Conservation (phyloP, 2,329 filamentous ascomycete species). For the Calonectria henricotiae region DNA sequence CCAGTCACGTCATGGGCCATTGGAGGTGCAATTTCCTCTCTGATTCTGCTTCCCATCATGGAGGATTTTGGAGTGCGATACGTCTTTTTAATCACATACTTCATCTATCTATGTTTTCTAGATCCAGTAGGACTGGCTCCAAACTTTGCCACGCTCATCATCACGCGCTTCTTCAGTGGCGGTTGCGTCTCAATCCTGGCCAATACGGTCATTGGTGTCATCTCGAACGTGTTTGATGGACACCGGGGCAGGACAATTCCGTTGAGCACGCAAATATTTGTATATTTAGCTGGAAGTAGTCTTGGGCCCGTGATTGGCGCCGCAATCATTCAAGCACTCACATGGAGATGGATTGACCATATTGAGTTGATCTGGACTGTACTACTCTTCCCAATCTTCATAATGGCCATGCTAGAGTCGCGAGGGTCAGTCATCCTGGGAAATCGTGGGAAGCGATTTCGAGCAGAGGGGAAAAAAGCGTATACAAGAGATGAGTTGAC, state of each 20-base stretch:
- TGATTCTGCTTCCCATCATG: constrained; percentile 38
- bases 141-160: constrained; percentile 39
- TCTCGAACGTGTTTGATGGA: constrained; percentile 32
- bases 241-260: constrained; percentile 39
- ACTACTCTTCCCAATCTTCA: constrained; percentile 40
- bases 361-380: constrained; percentile 43
- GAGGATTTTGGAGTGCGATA: constrained; percentile 42
- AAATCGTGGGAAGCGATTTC: background rate
- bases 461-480: constrained; percentile 22
- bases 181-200: constrained; percentile 37
- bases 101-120: constrained; percentile 33
- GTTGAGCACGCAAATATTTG: constrained; percentile 36
- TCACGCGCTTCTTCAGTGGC: constrained; percentile 38
- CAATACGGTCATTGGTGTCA: constrained; percentile 29
- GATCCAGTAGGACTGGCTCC: constrained; percentile 34
- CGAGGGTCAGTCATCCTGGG: constrained; percentile 35
- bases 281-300: constrained; percentile 38
- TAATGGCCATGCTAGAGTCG: constrained; percentile 39
- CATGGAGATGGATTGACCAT: constrained; percentile 41
- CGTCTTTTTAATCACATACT: constrained; percentile 35
- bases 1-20: constrained; percentile 40
- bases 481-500: constrained; percentile 39
- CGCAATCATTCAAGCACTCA: constrained; percentile 31
- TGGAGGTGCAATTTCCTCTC: constrained; percentile 32
- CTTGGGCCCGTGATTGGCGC: constrained; percentile 39